phyloP scores from a whole-genome alignment of 305 asterid species.

The Solanum hybrid region DNA sequence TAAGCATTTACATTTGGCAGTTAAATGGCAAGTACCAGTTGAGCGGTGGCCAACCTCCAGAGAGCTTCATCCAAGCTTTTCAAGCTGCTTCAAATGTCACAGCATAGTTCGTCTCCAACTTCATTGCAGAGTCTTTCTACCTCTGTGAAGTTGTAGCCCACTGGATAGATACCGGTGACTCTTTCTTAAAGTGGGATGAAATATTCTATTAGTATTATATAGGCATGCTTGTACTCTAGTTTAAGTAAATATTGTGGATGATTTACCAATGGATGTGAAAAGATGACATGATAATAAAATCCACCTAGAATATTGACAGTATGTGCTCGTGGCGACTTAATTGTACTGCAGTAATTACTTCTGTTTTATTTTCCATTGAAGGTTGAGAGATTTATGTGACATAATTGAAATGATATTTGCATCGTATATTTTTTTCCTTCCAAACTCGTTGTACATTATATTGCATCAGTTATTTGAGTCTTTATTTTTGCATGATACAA shows the following conservation, averaged over 20 bases:
- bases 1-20: slow-evolving; percentile 16
- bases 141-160: neutral
- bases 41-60: slow-evolving; percentile 65
- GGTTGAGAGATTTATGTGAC: neutral
- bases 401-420: neutral
- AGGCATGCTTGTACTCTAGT: neutral
- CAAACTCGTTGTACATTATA: neutral
- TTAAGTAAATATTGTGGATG: neutral
- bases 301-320: neutral
- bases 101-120: neutral
- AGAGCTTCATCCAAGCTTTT: slow-evolving; percentile 52
- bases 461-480: neutral
- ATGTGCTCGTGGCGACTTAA: neutral
- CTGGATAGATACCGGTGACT: neutral
- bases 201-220: neutral
- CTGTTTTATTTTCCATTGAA: neutral
- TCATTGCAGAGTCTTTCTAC: neutral
- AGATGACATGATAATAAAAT: neutral
- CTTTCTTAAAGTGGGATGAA: neutral
- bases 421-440: neutral
- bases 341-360: neutral
- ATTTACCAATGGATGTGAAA: neutral
- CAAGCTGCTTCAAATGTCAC: slow-evolving; percentile 34
- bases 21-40: slow-evolving; percentile 47
- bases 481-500: neutral